phyloP scores from a whole-genome alignment of 2,329 filamentous ascomycete species.

The Trematosphaeria pertusa region DNA sequence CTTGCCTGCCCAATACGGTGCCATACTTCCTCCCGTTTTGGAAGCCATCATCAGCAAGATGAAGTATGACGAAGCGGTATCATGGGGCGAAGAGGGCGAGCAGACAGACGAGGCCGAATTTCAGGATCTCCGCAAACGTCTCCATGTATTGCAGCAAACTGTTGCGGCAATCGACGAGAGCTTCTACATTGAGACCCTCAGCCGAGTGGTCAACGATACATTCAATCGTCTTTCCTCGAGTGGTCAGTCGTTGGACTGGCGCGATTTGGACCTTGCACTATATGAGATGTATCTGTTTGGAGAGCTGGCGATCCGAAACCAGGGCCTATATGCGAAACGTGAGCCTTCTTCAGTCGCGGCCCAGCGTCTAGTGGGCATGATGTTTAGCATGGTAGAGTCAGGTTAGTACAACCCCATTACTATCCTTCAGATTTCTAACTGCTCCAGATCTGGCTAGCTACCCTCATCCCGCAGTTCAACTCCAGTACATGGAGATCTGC shows the following conservation, averaged over 20 bases:
- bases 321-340: constrained; percentile 85
- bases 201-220: constrained; percentile 84
- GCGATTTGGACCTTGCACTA: constrained; percentile 90
- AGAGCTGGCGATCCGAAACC: constrained; percentile 87
- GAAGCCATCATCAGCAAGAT: constrained; percentile 95
- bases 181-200: constrained; percentile 88
- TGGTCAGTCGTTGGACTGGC: constrained; percentile 84
- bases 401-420: constrained; percentile 60
- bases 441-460: constrained; percentile 78
- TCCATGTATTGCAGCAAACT: constrained; percentile 91
- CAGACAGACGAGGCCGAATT: constrained; percentile 98
- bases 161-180: constrained; percentile 87
- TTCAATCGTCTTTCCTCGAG: constrained; percentile 78
- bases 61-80: constrained; percentile 94
- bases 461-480: constrained; percentile 86
- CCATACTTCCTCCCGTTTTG: constrained; percentile 85
- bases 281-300: constrained; percentile 97
- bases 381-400: constrained; percentile 93
- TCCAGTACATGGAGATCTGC: constrained; percentile 99
- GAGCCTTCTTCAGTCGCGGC: constrained; percentile 80
- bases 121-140: constrained; percentile 86
- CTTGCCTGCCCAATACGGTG: constrained; percentile 76
- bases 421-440: constrained; percentile 15
- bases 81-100: constrained; percentile 92
- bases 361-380: constrained; percentile 86